phyloP scores from a whole-genome alignment of 495 filamentous ascomycete genomes.

The Articulospora tetracladia region DNA sequence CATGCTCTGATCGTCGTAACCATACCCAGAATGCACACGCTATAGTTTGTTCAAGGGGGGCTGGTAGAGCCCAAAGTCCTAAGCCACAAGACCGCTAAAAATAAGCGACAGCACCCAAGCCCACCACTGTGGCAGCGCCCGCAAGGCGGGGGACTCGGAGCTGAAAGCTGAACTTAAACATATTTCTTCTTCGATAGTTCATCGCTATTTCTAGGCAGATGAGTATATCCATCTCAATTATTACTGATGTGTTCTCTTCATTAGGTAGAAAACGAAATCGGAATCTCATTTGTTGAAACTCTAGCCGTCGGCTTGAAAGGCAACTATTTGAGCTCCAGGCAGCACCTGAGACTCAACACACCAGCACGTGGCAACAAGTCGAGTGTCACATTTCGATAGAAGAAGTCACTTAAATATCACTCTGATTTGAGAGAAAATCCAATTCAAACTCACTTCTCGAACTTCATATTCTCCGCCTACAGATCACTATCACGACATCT shows the following conservation, averaged over 20 bases:
- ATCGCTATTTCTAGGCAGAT: not conserved
- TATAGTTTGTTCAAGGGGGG: not conserved
- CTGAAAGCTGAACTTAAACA: not conserved
- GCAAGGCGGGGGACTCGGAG: not conserved
- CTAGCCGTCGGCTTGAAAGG: not conserved
- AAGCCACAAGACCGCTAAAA: not conserved
- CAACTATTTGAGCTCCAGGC: not conserved
- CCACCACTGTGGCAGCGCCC: not conserved
- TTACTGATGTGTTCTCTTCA: not conserved
- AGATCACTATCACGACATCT: not conserved
- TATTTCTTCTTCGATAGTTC: not conserved
- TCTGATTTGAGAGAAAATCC: not conserved
- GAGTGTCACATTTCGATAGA: not conserved
- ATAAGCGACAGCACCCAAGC: not conserved
- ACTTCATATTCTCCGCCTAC: not conserved
- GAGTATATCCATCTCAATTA: not conserved
- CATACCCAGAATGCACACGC: not conserved
- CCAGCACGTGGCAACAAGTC: not conserved
- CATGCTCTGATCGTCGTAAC: not conserved
- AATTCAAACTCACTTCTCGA: not conserved
- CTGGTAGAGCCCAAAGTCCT: no score
- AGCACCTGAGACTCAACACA: not conserved
- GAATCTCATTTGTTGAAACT: not conserved
- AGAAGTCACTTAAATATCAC: not conserved
- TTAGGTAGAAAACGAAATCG: not conserved